Evolutionary conservation across 345 rosid species (phyloP).

Genomic region (Leavenworthia alabamica): DNA sequence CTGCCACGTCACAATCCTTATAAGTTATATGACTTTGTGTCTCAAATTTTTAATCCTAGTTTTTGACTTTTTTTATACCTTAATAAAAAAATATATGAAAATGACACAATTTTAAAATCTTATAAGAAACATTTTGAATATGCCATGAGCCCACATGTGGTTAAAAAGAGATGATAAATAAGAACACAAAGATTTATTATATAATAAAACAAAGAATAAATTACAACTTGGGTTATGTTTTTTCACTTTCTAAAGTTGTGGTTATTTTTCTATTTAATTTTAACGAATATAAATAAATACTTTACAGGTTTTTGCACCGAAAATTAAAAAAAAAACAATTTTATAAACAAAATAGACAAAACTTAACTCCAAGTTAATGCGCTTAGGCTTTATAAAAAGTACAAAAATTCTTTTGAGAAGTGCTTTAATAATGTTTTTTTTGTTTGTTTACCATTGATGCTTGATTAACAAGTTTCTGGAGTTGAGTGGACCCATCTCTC

Average conservation of each 20-base stretch:
- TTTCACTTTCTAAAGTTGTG: slow-evolving; percentile 9
- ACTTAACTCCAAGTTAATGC: slow-evolving; percentile 23
- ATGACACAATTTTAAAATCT: neutral
- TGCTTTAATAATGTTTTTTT: slow-evolving; percentile 12
- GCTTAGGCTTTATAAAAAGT: slow-evolving; percentile 17
- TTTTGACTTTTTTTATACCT: neutral
- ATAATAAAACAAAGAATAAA: neutral
- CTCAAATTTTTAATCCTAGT: neutral
- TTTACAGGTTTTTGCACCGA: no score
- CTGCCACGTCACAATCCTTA: slow-evolving; percentile 26
- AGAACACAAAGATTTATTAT: neutral
- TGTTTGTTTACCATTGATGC: slow-evolving; percentile 25
- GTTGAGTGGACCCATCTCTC: slow-evolving; percentile 29
- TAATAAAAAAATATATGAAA: neutral
- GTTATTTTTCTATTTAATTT: neutral
- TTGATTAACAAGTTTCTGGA: slow-evolving; percentile 27
- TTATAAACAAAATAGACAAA: no score
- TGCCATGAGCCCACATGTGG: neutral
- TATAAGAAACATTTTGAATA: neutral
- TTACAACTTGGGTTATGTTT: slow-evolving; percentile 12
- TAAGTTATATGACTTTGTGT: neutral
- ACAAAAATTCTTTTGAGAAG: slow-evolving; percentile 19
- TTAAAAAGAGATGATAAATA: neutral
- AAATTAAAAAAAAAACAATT: no score
- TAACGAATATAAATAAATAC: no score